Conservation (phyloP, 768 basidiomycete genomes). For the Leccinum fibrillosum region DNA sequence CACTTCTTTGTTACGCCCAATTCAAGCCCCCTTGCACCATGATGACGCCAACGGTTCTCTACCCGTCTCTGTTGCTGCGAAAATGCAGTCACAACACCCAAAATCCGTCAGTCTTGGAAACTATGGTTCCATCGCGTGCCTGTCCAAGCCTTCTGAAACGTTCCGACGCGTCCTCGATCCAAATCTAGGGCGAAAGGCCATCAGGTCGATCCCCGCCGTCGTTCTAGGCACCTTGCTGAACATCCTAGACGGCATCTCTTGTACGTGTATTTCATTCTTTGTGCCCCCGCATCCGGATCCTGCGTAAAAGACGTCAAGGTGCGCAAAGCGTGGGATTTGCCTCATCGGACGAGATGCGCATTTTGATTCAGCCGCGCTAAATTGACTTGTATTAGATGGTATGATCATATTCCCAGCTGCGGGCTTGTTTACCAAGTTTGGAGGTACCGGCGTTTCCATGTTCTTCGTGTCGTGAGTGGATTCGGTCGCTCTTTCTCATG, state of each 20-base stretch:
- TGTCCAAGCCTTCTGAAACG: slow-evolving; percentile 6
- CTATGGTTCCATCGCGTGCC: slow-evolving; percentile 13
- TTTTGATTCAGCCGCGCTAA: slow-evolving; percentile 5
- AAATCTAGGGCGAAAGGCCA: slow-evolving; percentile 15
- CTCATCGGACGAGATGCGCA: not conserved
- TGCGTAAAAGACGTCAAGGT: slow-evolving; percentile 6
- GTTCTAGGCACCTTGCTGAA: slow-evolving; percentile 83
- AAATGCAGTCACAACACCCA: slow-evolving; percentile 9
- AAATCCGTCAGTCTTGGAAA: not conserved
- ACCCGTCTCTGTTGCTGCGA: not conserved
- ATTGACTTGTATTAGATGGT: slow-evolving; percentile 54
- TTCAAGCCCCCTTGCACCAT: slow-evolving; percentile 7
- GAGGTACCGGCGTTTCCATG: slow-evolving; percentile 91
- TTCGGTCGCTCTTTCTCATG: not conserved
- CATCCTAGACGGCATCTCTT: slow-evolving; percentile 90
- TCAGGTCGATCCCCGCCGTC: slow-evolving; percentile 73
- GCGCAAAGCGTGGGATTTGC: not conserved
- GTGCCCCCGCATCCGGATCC: not conserved
- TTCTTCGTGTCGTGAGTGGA: slow-evolving; percentile 77
- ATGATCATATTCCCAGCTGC: slow-evolving; percentile 94
- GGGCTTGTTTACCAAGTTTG: slow-evolving; percentile 75
- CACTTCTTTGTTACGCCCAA: slow-evolving; percentile 14
- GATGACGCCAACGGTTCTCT: slow-evolving; percentile 3
- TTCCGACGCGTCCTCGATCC: slow-evolving; percentile 12
- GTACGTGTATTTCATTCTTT: slow-evolving; percentile 40